Evolutionary conservation across 2,329 filamentous ascomycete species (phyloP), one percentile per base, ranked within the genome.

Genomic region (Venturia oleaginea): DNA sequence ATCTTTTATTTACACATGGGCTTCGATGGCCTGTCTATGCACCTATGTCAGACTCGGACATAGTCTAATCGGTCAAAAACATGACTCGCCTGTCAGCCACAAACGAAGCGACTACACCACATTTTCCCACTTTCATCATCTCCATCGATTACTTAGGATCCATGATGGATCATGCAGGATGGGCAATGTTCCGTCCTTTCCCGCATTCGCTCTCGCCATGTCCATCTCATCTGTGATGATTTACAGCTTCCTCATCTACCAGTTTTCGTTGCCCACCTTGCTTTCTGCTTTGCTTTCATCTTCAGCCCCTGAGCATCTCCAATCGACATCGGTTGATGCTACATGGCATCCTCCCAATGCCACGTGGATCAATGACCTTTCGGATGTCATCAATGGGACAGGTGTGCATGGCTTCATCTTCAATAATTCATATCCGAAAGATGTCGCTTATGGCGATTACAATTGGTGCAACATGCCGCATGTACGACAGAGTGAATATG

Each of bases 391-490:
- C 61, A 78, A 81, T 65, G 80, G 81, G 8, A 77, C 80, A 1
- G 90, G 88, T 0, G 81, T 86, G 0, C 87, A 91, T 72, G 89
- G 88, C 1, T 92, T 91, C 72, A 81, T 90, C 22, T 94, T 87
- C 76, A 86, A 91, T 70, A 81, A 82, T 40, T 90, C 88, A 0
- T 83, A 83, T 0, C 84, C 88, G 0, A 76, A 80, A 63, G 71
- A 72, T 7, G 71, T 75, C 0, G 69, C 78, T 43, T 87, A 89
- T 74, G 84, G 85, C 6, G 80, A 77, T 1, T 92, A 92, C 75
- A 91, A 93, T 73, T 93, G 81, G 81, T 94, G 90, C 75, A 92
- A 94, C 71, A 94, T 94, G 89, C 90, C 91, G 0, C 91, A 93
- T 76, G 87, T 90, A n/a, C 82, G 89, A 38, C 76, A 73, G 27